Conservation (phyloP, 768 basidiomycete species). For the Rhodotorula paludigena region DNA sequence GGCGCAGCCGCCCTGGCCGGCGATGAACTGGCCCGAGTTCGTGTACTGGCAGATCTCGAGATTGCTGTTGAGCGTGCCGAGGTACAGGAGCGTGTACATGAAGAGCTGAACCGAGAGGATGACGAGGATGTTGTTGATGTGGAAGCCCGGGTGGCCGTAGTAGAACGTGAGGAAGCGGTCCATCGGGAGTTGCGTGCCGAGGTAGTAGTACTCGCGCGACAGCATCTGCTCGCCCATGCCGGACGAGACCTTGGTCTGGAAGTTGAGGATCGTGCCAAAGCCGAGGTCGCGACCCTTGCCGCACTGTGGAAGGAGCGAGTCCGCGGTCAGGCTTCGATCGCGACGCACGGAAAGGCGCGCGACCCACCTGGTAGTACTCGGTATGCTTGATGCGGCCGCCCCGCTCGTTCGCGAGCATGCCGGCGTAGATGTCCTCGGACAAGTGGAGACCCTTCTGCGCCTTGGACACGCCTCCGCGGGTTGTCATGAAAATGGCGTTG, state of each 20-base stretch:
- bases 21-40: conserved; percentile 62
- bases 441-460: conserved; percentile 98
- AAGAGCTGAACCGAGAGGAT: conserved; percentile 95
- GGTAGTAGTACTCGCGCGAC: conserved; percentile 96
- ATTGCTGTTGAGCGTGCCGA: conserved; percentile 83
- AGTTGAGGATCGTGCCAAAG: conserved; percentile 97
- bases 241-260: conserved; percentile 99
- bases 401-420: conserved; percentile 96
- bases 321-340: neutral
- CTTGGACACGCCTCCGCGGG: conserved; percentile 96
- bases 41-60: conserved; percentile 76
- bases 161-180: conserved; percentile 99
- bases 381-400: conserved; percentile 98
- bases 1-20: conserved; percentile 82
- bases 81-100: conserved; percentile 86
- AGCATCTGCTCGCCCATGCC: conserved; percentile 99
- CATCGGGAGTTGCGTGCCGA: conserved; percentile 94
- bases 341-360: neutral
- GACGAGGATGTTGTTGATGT: conserved; percentile 99
- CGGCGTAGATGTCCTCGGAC: conserved; percentile 99
- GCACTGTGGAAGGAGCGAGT: conserved; percentile 51
- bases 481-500: conserved; percentile 94
- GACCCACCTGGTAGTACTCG: conserved; percentile 89
- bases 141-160: conserved; percentile 98
- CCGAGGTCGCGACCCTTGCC: conserved; percentile 98